Evolutionary conservation across 192 early-diverging fungal species (phyloP).

Genomic region (Irineochytrium annulatum): DNA sequence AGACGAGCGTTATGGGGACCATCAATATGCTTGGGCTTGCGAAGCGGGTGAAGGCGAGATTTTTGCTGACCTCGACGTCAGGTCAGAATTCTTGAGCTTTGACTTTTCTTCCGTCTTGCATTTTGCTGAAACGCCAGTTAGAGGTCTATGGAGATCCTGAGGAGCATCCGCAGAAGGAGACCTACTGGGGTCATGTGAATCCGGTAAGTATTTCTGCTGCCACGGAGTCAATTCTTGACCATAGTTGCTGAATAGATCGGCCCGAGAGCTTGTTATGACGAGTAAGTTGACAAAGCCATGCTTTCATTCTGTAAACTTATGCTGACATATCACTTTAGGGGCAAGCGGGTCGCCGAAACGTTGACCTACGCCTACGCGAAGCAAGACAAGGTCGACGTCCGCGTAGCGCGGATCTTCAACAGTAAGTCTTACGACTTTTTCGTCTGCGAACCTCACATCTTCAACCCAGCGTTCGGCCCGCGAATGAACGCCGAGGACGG

Average conservation of each 20-base stretch:
- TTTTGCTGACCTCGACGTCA: slow-evolving; percentile 75
- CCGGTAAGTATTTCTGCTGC: slow-evolving; percentile 20
- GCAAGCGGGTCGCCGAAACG: slow-evolving; percentile 81
- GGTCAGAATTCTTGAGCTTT: slow-evolving; percentile 36
- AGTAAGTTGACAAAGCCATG: slow-evolving; percentile 34
- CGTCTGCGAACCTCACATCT: slow-evolving; percentile 2
- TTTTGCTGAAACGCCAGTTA: slow-evolving; percentile 17
- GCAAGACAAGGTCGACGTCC: slow-evolving; percentile 70
- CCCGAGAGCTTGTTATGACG: slow-evolving; percentile 81
- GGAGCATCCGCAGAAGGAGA: slow-evolving; percentile 79
- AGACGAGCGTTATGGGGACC: slow-evolving; percentile 78
- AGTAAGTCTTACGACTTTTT: slow-evolving; percentile 18
- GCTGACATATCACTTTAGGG: slow-evolving; percentile 17
- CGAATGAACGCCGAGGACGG: slow-evolving; percentile 82
- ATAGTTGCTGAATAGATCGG: slow-evolving; percentile 62
- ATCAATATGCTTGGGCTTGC: slow-evolving; percentile 85
- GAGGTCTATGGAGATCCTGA: slow-evolving; percentile 86
- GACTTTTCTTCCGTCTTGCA: slow-evolving; percentile 3
- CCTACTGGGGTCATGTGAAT: slow-evolving; percentile 70
- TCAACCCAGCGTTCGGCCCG: slow-evolving; percentile 59
- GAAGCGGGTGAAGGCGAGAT: slow-evolving; percentile 73
- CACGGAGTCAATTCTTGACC: neutral
- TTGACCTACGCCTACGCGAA: slow-evolving; percentile 72
- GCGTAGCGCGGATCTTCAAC: slow-evolving; percentile 78
- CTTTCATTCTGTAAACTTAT: neutral